phyloP scores from a whole-genome alignment of 352 stramenopile genomes.

The Phytopythium kandeliae region DNA sequence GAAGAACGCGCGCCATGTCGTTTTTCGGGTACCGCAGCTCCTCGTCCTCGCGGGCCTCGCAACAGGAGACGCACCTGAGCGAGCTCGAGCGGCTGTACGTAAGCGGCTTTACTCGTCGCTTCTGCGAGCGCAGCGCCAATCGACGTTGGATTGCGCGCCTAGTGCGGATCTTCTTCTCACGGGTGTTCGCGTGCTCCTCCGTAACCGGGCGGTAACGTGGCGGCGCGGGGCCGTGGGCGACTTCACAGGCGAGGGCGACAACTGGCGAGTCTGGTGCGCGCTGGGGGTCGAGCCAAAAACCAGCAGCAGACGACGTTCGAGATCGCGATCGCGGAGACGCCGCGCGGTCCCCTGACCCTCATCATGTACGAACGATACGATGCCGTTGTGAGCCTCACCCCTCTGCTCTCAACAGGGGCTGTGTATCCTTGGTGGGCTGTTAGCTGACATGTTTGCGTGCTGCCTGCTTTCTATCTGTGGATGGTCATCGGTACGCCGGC shows the following conservation, averaged over 20 bases:
- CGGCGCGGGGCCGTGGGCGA: background rate
- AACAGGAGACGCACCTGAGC: constrained; percentile 75
- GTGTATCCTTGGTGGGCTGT: constrained; percentile 2
- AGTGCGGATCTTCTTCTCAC: background rate
- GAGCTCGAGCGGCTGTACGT: constrained; percentile 75
- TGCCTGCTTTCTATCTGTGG: background rate
- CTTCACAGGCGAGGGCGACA: constrained; percentile 54
- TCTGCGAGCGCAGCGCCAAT: background rate
- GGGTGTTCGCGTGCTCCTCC: background rate
- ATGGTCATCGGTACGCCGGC: background rate
- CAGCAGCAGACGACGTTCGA: constrained; percentile 84
- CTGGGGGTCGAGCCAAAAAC: constrained; percentile 77
- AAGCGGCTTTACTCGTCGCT: background rate
- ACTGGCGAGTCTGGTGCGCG: constrained; percentile 74
- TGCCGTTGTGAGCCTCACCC: too few relatives aligned
- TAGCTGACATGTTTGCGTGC: background rate
- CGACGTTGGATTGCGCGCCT: background rate
- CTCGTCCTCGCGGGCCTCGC: constrained; percentile 25
- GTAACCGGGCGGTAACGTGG: background rate
- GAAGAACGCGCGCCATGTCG: constrained; percentile 25
- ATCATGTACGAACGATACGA: constrained; percentile 29
- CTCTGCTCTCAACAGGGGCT: too few relatives aligned
- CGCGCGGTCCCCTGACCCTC: constrained; percentile 38
- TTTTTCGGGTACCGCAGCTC: constrained; percentile 69
- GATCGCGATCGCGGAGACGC: constrained; percentile 54